phyloP scores from a whole-genome alignment of 192 early-diverging fungal species.

The Rhizophagus prolifer region DNA sequence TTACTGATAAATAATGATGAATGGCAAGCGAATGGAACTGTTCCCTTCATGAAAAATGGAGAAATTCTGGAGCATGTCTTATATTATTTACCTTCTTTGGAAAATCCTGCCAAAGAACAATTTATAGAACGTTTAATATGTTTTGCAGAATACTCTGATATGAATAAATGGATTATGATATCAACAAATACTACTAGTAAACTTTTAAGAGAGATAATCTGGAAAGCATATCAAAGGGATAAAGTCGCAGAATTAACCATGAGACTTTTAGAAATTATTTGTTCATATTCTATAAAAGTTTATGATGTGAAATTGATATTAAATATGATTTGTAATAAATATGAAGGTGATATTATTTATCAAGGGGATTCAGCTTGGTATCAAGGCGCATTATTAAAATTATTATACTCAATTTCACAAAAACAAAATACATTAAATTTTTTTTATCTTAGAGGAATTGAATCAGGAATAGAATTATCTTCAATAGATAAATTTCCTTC shows the following conservation, averaged over 20 bases:
- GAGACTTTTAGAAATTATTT: conserved; percentile 24
- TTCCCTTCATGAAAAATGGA: background rate
- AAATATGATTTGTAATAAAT: conserved; percentile 28
- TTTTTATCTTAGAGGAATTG: conserved; percentile 21
- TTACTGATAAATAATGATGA: conserved; percentile 14
- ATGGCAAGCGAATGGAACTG: conserved; percentile 10
- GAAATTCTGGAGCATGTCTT: background rate
- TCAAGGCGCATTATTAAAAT: conserved; percentile 25
- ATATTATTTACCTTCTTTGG: conserved; percentile 12
- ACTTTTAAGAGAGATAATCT: conserved; percentile 4
- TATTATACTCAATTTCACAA: conserved; percentile 29
- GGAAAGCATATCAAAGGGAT: background rate
- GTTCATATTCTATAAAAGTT: conserved; percentile 29
- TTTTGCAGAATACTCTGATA: conserved; percentile 25
- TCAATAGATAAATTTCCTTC: conserved; percentile 27
- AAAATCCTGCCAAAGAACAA: conserved; percentile 2
- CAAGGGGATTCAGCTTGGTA: conserved; percentile 6
- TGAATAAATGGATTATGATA: conserved; percentile 31
- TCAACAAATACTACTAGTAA: background rate
- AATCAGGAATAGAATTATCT: conserved; percentile 21
- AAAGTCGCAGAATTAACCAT: conserved; percentile 10
- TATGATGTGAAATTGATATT: conserved; percentile 26
- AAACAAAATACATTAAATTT: conserved; percentile 27
- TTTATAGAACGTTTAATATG: conserved; percentile 10
- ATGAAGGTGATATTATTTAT: background rate